Percentiles rank a stretch among this genome's conserved stretches.
These are phyloP conservation scores for Jasminum sambac DNA, from an alignment of 257 asterid species.

Conservation along the genomic window DNA sequence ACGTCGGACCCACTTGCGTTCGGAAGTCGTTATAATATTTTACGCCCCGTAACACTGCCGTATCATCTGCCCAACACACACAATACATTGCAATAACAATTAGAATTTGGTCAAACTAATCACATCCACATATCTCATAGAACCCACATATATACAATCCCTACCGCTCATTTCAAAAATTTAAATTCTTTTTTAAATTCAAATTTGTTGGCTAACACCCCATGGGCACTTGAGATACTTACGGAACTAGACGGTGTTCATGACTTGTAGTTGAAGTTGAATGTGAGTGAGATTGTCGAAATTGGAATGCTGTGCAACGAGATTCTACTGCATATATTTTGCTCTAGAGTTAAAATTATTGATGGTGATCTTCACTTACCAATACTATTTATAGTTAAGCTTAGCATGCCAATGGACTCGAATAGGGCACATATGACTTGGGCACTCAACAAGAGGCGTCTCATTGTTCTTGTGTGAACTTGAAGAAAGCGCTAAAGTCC, in stretches of 20 bases:
- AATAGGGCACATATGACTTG: conserved; percentile 48
- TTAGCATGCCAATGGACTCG: conserved; percentile 57
- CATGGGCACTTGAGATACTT: conserved; percentile 23
- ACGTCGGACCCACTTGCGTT: conserved; percentile 38
- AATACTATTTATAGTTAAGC: conserved; percentile 42
- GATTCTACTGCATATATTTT: conserved; percentile 54
- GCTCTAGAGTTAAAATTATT: conserved; percentile 34
- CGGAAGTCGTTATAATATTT: conserved; percentile 47
- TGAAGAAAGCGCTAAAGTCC: conserved; percentile 32
- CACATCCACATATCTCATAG: no score
- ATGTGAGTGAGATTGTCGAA: conserved; percentile 40
- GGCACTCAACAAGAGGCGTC: conserved; percentile 21
- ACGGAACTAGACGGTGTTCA: conserved; percentile 31
- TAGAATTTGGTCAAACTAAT: no score
- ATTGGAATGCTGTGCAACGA: conserved; percentile 50
- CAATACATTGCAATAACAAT: background rate
- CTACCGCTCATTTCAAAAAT: no score
- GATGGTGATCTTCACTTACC: conserved; percentile 40
- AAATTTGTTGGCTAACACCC: no score
- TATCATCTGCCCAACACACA: conserved; percentile 43
- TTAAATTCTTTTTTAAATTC: no score
- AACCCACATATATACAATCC: no score
- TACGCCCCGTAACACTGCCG: conserved; percentile 21
- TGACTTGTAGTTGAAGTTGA: conserved; percentile 49
- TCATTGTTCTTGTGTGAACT: conserved; percentile 24